phyloP scores from a whole-genome alignment of 352 stramenopile genomes.

The Phytophthora pini region DNA sequence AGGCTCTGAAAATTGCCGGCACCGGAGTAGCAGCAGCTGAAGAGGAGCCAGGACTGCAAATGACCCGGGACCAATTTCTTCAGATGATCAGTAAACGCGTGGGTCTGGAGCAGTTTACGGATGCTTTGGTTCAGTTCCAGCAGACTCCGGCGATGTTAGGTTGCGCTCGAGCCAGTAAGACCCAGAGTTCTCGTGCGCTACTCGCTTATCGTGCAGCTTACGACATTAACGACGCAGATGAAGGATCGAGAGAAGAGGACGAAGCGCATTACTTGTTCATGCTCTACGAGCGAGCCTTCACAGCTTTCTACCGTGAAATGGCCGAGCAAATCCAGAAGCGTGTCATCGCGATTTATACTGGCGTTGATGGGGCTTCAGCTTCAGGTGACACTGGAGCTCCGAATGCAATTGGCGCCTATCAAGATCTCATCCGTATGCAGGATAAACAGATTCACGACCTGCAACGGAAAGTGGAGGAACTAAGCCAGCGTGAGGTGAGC shows the following conservation, averaged over 20 bases:
- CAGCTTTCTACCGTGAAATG: constrained; percentile 51
- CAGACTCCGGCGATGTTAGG: constrained; percentile 55
- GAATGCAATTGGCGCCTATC: constrained; percentile 61
- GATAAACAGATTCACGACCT: constrained; percentile 75
- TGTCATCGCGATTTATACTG: constrained; percentile 71
- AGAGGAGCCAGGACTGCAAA: constrained; percentile 27
- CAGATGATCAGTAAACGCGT: constrained; percentile 72
- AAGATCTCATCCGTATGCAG: constrained; percentile 85
- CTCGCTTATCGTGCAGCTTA: constrained; percentile 47
- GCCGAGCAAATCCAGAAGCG: constrained; percentile 66
- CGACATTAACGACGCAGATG: constrained; percentile 28
- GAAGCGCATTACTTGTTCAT: constrained; percentile 63
- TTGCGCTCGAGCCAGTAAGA: constrained; percentile 49
- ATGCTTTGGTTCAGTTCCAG: constrained; percentile 71
- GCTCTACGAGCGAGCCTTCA: constrained; percentile 77
- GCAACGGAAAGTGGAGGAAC: constrained; percentile 37
- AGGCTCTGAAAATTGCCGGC: constrained; percentile 31
- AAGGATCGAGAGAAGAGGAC: constrained; percentile 7
- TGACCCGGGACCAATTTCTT: constrained; percentile 69
- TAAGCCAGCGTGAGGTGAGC: constrained; percentile 14
- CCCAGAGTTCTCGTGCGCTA: constrained; percentile 47
- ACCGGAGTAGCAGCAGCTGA: constrained; percentile 14
- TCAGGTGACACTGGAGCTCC: constrained; percentile 16
- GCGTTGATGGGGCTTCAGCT: constrained; percentile 25
- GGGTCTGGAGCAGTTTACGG: constrained; percentile 71